These are phyloP conservation scores for Gynandropsis gynandra DNA, from an alignment of 345 rosid genomes.

Conservation along the genomic window DNA sequence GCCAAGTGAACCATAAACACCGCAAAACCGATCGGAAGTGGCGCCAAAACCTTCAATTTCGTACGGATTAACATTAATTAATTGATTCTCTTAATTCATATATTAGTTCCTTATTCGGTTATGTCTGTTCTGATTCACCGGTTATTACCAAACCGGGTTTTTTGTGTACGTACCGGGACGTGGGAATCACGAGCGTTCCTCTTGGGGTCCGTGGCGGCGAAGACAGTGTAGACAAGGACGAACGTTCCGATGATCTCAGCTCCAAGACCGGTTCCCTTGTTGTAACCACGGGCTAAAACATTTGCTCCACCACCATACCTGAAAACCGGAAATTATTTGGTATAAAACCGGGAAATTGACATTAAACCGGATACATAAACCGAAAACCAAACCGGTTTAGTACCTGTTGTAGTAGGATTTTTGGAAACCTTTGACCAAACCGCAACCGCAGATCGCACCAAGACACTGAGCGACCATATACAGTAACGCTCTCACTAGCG, in stretches of 20 bases:
- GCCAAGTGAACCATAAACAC: conserved; percentile 35
- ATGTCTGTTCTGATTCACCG: too few species aligned
- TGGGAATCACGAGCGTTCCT: conserved; percentile 70
- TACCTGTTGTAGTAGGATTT: conserved; percentile 29
- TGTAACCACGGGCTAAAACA: conserved; percentile 36
- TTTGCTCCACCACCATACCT: conserved; percentile 58
- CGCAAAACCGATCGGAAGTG: conserved; percentile 30
- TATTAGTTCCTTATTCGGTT: too few species aligned
- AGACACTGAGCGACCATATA: conserved; percentile 47
- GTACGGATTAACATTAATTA: not conserved
- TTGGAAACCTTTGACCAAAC: conserved; percentile 39
- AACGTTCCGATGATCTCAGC: conserved; percentile 77
- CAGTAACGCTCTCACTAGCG: conserved; percentile 38
- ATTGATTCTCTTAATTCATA: too few species aligned
- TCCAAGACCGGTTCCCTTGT: conserved; percentile 55
- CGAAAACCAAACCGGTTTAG: not conserved
- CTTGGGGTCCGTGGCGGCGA: conserved; percentile 78
- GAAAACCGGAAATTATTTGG: too few species aligned
- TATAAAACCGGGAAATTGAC: too few species aligned
- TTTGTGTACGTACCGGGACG: conserved; percentile 48
- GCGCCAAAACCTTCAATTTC: conserved; percentile 30
- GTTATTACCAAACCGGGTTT: not conserved
- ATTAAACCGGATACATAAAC: conserved; percentile 35
- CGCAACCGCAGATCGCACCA: conserved; percentile 45
- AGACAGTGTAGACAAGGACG: conserved; percentile 73